Conservation (phyloP, 2,329 filamentous ascomycete species). For the Aureobasidium leucospermi region DNA sequence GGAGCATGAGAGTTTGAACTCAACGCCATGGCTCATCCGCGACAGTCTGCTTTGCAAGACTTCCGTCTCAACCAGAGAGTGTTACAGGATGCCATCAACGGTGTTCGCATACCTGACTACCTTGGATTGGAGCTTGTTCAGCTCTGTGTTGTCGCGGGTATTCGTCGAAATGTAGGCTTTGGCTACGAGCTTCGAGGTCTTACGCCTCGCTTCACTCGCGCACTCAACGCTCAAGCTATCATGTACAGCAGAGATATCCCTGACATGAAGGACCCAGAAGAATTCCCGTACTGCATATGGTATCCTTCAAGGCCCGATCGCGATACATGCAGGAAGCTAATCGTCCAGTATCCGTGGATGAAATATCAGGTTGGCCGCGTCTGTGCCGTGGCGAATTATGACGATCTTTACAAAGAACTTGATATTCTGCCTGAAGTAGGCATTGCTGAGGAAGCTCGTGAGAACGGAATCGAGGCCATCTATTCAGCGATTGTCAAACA, state of each 20-base stretch:
- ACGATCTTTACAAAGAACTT: slow-evolving; percentile 31
- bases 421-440: slow-evolving; percentile 33
- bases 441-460: slow-evolving; percentile 36
- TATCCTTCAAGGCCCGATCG: slow-evolving; percentile 32
- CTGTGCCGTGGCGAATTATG: slow-evolving; percentile 35
- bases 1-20: not conserved
- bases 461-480: slow-evolving; percentile 19
- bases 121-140: slow-evolving; percentile 1
- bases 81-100: not conserved
- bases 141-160: slow-evolving; percentile 15
- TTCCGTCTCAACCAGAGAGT: slow-evolving; percentile 5
- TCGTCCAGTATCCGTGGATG: slow-evolving; percentile 24
- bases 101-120: slow-evolving; percentile 3
- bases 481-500: slow-evolving; percentile 24
- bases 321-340: slow-evolving; percentile 31
- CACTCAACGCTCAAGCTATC: slow-evolving; percentile 29
- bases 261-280: slow-evolving; percentile 19
- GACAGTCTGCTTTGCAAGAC: slow-evolving; percentile 7
- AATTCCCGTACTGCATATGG: slow-evolving; percentile 38
- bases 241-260: slow-evolving; percentile 32
- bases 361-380: slow-evolving; percentile 34
- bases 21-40: slow-evolving; percentile 7
- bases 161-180: slow-evolving; percentile 18
- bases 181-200: slow-evolving; percentile 14
- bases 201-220: slow-evolving; percentile 18